A percentile compares a stretch with the other conserved stretches of the same genome.
Conservation (phyloP, 768 basidiomycete genomes). For the Cystofilobasidium macerans region DNA sequence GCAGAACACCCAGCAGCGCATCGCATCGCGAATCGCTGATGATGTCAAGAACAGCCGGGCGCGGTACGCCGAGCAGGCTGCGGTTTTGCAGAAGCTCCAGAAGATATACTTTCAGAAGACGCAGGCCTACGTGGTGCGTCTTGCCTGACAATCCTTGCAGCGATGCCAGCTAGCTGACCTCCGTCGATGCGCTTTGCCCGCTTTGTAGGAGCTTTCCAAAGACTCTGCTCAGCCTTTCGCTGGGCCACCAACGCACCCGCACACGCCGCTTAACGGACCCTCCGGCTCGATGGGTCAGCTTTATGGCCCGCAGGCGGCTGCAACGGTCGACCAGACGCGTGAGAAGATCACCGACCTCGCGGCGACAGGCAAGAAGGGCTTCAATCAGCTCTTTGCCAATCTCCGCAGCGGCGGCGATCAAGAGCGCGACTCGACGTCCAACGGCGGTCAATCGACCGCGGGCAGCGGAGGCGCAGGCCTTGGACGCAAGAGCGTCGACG, state of each 20-base stretch:
- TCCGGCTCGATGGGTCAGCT: neutral
- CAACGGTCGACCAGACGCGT: constrained; percentile 2
- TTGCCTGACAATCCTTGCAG: neutral
- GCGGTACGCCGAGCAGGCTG: constrained; percentile 9
- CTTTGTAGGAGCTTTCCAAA: neutral
- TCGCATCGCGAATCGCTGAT: constrained; percentile 15
- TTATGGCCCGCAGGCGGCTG: no score
- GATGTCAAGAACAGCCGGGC: constrained; percentile 12
- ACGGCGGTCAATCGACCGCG: neutral
- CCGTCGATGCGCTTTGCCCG: neutral
- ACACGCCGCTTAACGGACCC: neutral
- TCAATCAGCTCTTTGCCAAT: constrained; percentile 16
- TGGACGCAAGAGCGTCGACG: constrained; percentile 3
- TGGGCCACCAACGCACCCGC: neutral
- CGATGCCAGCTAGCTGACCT: neutral
- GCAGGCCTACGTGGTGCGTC: neutral
- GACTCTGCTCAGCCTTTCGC: neutral
- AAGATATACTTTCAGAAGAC: constrained; percentile 21
- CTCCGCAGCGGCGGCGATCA: constrained; percentile 10
- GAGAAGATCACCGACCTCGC: constrained; percentile 19
- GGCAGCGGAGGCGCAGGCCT: neutral
- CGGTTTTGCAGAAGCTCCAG: constrained; percentile 9
- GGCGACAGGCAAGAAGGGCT: constrained; percentile 8
- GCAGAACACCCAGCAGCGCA: constrained; percentile 22
- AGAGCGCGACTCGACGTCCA: neutral